These are phyloP conservation scores for Trametes gibbosa DNA, from an alignment of 768 basidiomycete species.

Conservation along the genomic window DNA sequence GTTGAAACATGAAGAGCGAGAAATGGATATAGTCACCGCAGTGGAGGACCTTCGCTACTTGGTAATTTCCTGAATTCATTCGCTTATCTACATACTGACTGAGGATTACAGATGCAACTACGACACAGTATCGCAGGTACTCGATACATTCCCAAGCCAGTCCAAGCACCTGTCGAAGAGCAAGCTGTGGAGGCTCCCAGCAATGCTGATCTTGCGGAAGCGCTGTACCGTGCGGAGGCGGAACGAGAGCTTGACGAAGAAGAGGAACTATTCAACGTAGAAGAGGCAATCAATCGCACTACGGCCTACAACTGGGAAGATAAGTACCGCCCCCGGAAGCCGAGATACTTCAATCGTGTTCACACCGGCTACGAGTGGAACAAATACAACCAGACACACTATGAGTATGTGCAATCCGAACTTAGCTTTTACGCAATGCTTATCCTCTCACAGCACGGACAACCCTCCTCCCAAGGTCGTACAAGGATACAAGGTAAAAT, in stretches of 20 bases:
- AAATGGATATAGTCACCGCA: slow-evolving; percentile 74
- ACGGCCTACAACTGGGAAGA: slow-evolving; percentile 97
- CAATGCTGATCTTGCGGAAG: slow-evolving; percentile 79
- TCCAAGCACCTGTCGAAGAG: slow-evolving; percentile 56
- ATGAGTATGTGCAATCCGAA: slow-evolving; percentile 67
- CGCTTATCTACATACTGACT: slow-evolving; percentile 2
- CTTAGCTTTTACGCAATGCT: not conserved
- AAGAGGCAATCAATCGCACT: slow-evolving; percentile 81
- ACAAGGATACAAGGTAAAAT: slow-evolving; percentile 88
- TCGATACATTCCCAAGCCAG: slow-evolving; percentile 80
- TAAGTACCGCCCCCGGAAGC: slow-evolving; percentile 95
- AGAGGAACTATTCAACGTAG: slow-evolving; percentile 92
- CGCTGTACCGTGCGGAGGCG: slow-evolving; percentile 86
- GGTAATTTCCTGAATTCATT: slow-evolving; percentile 37
- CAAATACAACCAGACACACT: slow-evolving; percentile 99
- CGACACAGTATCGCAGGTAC: slow-evolving; percentile 81
- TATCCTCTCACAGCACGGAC: slow-evolving; percentile 62
- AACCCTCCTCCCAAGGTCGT: slow-evolving; percentile 99
- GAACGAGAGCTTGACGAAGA: slow-evolving; percentile 94
- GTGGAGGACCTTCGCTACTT: slow-evolving; percentile 60
- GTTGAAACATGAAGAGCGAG: slow-evolving; percentile 73
- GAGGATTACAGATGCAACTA: slow-evolving; percentile 58
- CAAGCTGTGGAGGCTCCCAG: slow-evolving; percentile 56
- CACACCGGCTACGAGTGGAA: slow-evolving; percentile 99
- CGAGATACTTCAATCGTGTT: slow-evolving; percentile 97